phyloP scores from a whole-genome alignment of 495 filamentous ascomycete species.

The Peziza echinospora region DNA sequence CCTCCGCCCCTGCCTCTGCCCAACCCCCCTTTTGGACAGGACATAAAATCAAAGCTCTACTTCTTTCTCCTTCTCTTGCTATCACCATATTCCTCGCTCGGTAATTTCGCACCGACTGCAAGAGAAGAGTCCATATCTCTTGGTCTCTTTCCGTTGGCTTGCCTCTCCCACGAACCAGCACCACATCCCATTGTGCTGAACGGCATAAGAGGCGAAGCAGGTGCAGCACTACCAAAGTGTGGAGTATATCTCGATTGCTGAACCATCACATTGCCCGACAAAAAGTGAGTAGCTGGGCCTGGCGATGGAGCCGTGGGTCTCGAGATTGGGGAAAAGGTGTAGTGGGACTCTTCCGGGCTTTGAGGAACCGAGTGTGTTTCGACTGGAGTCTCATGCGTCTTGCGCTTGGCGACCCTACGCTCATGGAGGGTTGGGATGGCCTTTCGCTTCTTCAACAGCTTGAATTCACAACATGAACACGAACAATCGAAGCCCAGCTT shows the following conservation, averaged over 20 bases:
- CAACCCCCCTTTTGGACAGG: too few relatives aligned
- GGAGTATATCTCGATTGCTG: neutral
- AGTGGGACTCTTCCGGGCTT: neutral
- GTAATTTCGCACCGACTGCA: neutral
- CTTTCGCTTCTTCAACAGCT: neutral
- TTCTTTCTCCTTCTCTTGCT: neutral
- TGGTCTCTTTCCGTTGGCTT: neutral
- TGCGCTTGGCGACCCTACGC: neutral
- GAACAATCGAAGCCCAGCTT: neutral
- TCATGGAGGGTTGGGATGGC: neutral
- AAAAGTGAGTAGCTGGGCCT: neutral
- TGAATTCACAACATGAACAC: neutral
- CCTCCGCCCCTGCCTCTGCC: too few relatives aligned
- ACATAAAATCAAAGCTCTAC: neutral
- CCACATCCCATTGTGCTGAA: too few relatives aligned
- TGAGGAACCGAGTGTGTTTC: neutral
- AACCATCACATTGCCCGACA: neutral
- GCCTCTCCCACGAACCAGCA: too few relatives aligned
- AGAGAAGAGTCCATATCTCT: neutral
- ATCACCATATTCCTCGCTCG: neutral
- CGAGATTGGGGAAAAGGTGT: neutral
- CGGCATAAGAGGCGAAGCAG: too few relatives aligned
- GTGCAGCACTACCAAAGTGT: neutral
- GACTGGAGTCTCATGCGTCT: neutral
- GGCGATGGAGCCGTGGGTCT: neutral